These are phyloP conservation scores for Carex cristatella DNA, from an alignment of 176 grass and related monocot species.

Conservation along the genomic window DNA sequence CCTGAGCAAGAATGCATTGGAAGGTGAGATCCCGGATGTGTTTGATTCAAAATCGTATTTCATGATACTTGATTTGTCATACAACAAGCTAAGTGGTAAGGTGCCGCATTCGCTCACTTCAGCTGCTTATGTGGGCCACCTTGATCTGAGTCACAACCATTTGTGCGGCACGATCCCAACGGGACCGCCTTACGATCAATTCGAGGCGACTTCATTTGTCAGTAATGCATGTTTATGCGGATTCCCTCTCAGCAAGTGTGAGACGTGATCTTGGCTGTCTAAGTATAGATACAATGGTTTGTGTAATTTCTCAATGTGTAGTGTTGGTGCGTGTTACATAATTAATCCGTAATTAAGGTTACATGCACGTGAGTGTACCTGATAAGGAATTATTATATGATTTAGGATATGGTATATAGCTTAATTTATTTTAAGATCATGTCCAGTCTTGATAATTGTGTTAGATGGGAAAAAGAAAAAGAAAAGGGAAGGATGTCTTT, in stretches of 20 bases:
- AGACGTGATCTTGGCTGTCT: constrained; percentile 29
- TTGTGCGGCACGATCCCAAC: constrained; percentile 61
- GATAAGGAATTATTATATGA: constrained; percentile 20
- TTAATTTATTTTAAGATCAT: neutral
- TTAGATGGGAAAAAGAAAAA: constrained; percentile 9
- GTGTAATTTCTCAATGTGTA: neutral
- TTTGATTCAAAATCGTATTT: constrained; percentile 61
- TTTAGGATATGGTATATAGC: constrained; percentile 24
- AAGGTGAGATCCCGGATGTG: constrained; percentile 65
- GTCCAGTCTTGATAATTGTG: constrained; percentile 10
- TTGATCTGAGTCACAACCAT: constrained; percentile 89
- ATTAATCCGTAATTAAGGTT: constrained; percentile 7
- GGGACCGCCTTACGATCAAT: constrained; percentile 66
- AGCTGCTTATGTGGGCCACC: constrained; percentile 73
- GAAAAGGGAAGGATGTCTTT: constrained; percentile 16
- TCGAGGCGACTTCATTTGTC: constrained; percentile 56
- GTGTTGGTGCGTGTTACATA: constrained; percentile 2
- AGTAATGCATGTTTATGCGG: constrained; percentile 81
- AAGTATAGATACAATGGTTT: neutral
- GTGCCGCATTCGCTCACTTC: constrained; percentile 56
- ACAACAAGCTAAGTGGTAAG: constrained; percentile 56
- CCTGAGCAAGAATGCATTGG: constrained; percentile 75
- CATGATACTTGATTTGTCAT: constrained; percentile 76
- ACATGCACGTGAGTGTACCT: constrained; percentile 30
- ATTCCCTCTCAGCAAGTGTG: constrained; percentile 70